Conservation (phyloP, 331 rosid genomes). For the Dryas integrifolia region DNA sequence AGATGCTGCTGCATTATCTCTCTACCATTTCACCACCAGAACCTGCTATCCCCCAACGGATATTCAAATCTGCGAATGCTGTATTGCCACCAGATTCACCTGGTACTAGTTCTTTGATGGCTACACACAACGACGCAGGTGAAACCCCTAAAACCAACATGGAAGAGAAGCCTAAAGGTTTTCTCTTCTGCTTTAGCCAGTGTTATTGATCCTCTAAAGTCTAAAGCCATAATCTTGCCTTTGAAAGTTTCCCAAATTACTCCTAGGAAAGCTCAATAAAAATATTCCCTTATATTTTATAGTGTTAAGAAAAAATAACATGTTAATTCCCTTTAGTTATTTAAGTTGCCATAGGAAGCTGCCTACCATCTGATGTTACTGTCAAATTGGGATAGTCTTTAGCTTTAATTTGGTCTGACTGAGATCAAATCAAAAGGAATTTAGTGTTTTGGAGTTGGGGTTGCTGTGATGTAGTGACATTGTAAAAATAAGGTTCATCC, state of each 20-base stretch:
- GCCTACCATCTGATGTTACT: conserved; percentile 24
- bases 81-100: conserved; percentile 93
- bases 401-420: conserved; percentile 30
- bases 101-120: conserved; percentile 86
- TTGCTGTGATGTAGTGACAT: conserved; percentile 68
- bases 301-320: not conserved
- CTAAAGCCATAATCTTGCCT: conserved; percentile 4
- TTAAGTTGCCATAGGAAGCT: conserved; percentile 29
- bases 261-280: conserved; percentile 44
- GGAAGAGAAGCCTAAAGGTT: conserved; percentile 59
- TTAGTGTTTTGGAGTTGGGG: conserved; percentile 58
- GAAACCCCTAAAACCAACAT: conserved; percentile 36
- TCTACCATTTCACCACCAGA: conserved; percentile 47
- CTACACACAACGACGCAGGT: conserved; percentile 44
- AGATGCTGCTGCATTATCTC: conserved; percentile 76
- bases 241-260: conserved; percentile 19
- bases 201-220: conserved; percentile 53
- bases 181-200: conserved; percentile 69
- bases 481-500: conserved; percentile 66
- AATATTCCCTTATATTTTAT: conserved; percentile 17
- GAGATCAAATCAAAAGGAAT: conserved; percentile 19
- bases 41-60: conserved; percentile 47
- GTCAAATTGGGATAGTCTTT: conserved; percentile 23
- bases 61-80: conserved; percentile 56
- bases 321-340: conserved; percentile 30